phyloP scores from a whole-genome alignment of 345 rosid species.

The Linum trigynum region DNA sequence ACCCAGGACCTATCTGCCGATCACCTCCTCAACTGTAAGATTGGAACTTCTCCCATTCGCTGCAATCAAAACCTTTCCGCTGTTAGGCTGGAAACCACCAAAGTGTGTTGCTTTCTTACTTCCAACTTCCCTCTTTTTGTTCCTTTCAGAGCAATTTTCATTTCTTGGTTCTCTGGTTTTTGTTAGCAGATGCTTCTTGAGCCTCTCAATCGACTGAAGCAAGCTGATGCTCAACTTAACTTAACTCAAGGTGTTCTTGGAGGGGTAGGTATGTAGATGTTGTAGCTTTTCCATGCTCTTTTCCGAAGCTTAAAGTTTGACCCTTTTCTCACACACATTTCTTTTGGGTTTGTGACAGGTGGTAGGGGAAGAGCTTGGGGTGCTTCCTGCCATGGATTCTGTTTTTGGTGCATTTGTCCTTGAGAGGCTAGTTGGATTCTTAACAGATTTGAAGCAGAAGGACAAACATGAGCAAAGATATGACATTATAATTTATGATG shows the following conservation, averaged over 20 bases:
- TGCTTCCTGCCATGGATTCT: slow-evolving; percentile 95
- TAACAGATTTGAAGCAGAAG: slow-evolving; percentile 31
- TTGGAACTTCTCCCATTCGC: slow-evolving; percentile 47
- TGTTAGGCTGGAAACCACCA: slow-evolving; percentile 66
- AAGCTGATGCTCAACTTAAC: slow-evolving; percentile 67
- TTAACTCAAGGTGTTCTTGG: slow-evolving; percentile 81
- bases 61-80: slow-evolving; percentile 57
- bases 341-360: slow-evolving; percentile 39
- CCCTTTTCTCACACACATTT: no score
- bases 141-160: not conserved
- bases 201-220: slow-evolving; percentile 66
- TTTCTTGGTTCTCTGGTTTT: slow-evolving; percentile 7
- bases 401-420: slow-evolving; percentile 50
- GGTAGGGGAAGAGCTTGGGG: slow-evolving; percentile 94
- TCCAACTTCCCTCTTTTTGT: slow-evolving; percentile 6
- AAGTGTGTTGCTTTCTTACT: slow-evolving; percentile 31
- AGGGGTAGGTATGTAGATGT: slow-evolving; percentile 85
- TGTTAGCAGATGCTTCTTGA: slow-evolving; percentile 69
- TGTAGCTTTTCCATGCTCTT: not conserved
- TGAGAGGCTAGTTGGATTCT: slow-evolving; percentile 48
- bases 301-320: not conserved
- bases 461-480: slow-evolving; percentile 35
- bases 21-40: slow-evolving; percentile 60
- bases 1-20: slow-evolving; percentile 76
- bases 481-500: slow-evolving; percentile 59